phyloP scores from a whole-genome alignment of 805 yeast genomes.

The Scheffersomyces ergatensis region DNA sequence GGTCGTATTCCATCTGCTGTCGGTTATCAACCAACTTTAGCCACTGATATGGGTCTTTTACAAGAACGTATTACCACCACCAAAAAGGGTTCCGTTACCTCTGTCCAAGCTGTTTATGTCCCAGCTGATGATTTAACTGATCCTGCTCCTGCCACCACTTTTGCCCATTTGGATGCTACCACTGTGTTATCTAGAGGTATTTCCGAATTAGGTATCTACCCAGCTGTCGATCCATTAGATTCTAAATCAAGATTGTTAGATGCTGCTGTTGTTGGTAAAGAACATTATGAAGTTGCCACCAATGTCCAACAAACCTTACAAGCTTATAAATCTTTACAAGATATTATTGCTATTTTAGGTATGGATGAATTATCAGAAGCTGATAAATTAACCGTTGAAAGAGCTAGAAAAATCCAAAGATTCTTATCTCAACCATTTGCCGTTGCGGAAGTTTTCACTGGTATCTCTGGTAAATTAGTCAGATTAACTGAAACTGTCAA shows the following conservation, averaged over 20 bases:
- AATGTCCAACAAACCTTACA: slow-evolving; percentile 97
- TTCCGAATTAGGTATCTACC: slow-evolving; percentile 99
- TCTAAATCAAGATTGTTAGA: slow-evolving; percentile 98
- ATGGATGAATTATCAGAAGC: slow-evolving; percentile 99
- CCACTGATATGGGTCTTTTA: slow-evolving; percentile 99
- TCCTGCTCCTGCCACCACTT: slow-evolving; percentile 99
- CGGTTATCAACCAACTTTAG: slow-evolving; percentile 99
- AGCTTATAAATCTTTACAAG: slow-evolving; percentile 99
- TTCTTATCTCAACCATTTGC: slow-evolving; percentile 99
- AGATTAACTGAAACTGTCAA: slow-evolving; percentile 91
- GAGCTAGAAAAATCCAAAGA: slow-evolving; percentile 99
- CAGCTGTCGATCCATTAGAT: slow-evolving; percentile 99
- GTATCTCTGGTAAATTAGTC: slow-evolving; percentile 97
- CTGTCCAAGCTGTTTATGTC: slow-evolving; percentile 99
- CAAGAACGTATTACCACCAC: slow-evolving; percentile 99
- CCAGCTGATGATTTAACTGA: slow-evolving; percentile 99
- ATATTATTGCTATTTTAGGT: slow-evolving; percentile 99
- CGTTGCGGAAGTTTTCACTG: slow-evolving; percentile 99
- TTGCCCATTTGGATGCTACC: slow-evolving; percentile 99
- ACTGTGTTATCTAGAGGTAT: slow-evolving; percentile 99
- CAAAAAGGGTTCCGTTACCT: slow-evolving; percentile 98
- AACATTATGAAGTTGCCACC: slow-evolving; percentile 95
- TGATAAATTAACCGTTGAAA: slow-evolving; percentile 98
- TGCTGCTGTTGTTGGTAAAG: slow-evolving; percentile 96
- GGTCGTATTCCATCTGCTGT: slow-evolving; percentile 99